Conservation (phyloP, 2,329 filamentous ascomycete genomes). For the Pseudogymnoascus sp. region DNA sequence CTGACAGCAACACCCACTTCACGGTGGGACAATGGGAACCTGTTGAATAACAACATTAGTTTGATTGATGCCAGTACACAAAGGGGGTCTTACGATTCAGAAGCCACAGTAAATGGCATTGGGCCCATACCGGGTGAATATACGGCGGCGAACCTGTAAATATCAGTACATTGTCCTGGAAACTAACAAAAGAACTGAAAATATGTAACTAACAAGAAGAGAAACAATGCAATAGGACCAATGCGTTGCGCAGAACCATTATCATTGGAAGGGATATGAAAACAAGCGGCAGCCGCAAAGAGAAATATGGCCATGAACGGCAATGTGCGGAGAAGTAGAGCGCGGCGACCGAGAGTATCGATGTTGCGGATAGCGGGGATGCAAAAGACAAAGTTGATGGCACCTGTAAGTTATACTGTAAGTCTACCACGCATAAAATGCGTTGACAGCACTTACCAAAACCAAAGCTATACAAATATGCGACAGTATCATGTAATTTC, state of each 20-base stretch:
- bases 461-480: neutral
- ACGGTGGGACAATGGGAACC: slow-evolving; percentile 43
- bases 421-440: slow-evolving; percentile 35
- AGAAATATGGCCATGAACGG: slow-evolving; percentile 50
- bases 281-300: slow-evolving; percentile 33
- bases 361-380: slow-evolving; percentile 58
- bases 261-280: slow-evolving; percentile 34
- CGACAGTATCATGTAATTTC: neutral
- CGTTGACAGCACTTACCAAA: slow-evolving; percentile 39
- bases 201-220: neutral
- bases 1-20: slow-evolving; percentile 43
- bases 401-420: slow-evolving; percentile 37
- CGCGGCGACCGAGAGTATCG: slow-evolving; percentile 59
- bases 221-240: slow-evolving; percentile 40
- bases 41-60: neutral
- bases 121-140: slow-evolving; percentile 56
- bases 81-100: slow-evolving; percentile 16
- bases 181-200: neutral
- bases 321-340: slow-evolving; percentile 56
- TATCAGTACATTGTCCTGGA: neutral
- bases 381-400: slow-evolving; percentile 58
- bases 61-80: neutral
- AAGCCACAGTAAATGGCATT: slow-evolving; percentile 49
- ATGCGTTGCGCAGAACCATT: slow-evolving; percentile 27
- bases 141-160: slow-evolving; percentile 28